Evolutionary conservation across 371 early-diverging fungal genomes (phyloP).

Genomic region (Parasitella parasitica): DNA sequence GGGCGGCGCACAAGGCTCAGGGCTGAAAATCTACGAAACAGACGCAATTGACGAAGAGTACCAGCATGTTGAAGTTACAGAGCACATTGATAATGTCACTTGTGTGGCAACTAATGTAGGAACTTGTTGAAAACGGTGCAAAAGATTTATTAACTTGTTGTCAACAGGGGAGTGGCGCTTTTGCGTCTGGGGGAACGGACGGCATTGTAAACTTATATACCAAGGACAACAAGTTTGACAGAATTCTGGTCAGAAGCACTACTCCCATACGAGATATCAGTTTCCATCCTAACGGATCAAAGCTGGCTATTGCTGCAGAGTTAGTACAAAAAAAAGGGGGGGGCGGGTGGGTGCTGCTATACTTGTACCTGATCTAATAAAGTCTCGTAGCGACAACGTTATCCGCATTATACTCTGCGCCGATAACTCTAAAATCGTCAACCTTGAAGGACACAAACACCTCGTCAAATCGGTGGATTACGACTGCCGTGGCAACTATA

Average conservation of each 20-base stretch:
- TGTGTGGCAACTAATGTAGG: conserved; percentile 19
- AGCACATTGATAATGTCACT: conserved; percentile 20
- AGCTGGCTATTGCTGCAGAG: conserved; percentile 47
- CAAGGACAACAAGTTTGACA: conserved; percentile 25
- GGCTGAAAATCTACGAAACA: conserved; percentile 20
- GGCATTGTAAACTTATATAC: conserved; percentile 34
- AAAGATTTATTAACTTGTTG: neutral
- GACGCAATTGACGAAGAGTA: conserved; percentile 11
- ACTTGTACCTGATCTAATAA: neutral
- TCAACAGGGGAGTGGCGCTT: conserved; percentile 20
- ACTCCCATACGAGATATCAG: conserved; percentile 35
- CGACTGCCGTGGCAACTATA: conserved; percentile 39
- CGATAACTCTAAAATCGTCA: conserved; percentile 35
- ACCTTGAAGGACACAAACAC: conserved; percentile 41
- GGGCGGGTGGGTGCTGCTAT: too few relatives aligned
- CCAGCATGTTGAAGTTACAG: neutral
- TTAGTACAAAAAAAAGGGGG: too few relatives aligned
- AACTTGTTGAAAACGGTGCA: neutral
- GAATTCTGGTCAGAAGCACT: conserved; percentile 35
- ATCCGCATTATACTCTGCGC: conserved; percentile 36
- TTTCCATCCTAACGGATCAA: conserved; percentile 32
- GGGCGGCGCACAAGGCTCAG: conserved; percentile 16
- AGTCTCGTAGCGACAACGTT: conserved; percentile 29
- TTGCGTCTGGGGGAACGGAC: conserved; percentile 39
- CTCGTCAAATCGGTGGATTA: conserved; percentile 45